Percentiles rank a stretch among this genome's conserved stretches.
phyloP scores from a whole-genome alignment of 345 rosid genomes.

The Camelina neglecta region DNA sequence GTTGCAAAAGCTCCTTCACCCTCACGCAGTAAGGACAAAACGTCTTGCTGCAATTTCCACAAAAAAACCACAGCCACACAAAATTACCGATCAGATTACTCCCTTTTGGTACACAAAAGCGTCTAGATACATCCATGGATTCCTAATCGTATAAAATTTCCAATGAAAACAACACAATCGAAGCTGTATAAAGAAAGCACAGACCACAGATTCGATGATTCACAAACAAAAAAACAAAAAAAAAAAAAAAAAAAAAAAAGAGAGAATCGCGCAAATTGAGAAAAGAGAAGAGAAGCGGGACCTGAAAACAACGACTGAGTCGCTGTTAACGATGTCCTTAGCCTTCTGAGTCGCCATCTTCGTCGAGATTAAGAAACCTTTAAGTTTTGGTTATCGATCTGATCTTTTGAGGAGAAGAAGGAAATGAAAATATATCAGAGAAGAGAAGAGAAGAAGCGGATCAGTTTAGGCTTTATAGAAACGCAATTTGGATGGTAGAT shows the following conservation, averaged over 20 bases:
- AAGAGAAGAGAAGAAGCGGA: no score
- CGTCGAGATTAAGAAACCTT: slow-evolving; percentile 22
- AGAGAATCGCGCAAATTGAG: background rate
- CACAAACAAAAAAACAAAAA: background rate
- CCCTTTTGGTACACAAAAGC: slow-evolving; percentile 20
- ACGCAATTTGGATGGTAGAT: background rate
- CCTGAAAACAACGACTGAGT: slow-evolving; percentile 84
- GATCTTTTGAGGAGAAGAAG: background rate
- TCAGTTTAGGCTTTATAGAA: background rate
- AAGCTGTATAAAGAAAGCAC: background rate
- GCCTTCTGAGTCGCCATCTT: slow-evolving; percentile 68
- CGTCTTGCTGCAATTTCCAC: slow-evolving; percentile 57
- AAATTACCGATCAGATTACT: background rate
- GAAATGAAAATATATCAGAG: background rate
- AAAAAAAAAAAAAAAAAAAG: background rate
- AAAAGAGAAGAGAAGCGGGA: background rate
- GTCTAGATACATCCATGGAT: slow-evolving; percentile 32
- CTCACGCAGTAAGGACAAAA: slow-evolving; percentile 66
- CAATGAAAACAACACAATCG: background rate
- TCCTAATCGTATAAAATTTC: background rate
- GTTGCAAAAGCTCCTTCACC: slow-evolving; percentile 69
- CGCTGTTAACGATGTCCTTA: slow-evolving; percentile 58
- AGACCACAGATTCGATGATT: background rate
- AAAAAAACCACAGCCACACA: background rate
- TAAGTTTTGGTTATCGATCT: slow-evolving; percentile 23